These are phyloP conservation scores for Talaromyces borbonicus DNA, from an alignment of 495 filamentous ascomycete species.

Conservation along the genomic window DNA sequence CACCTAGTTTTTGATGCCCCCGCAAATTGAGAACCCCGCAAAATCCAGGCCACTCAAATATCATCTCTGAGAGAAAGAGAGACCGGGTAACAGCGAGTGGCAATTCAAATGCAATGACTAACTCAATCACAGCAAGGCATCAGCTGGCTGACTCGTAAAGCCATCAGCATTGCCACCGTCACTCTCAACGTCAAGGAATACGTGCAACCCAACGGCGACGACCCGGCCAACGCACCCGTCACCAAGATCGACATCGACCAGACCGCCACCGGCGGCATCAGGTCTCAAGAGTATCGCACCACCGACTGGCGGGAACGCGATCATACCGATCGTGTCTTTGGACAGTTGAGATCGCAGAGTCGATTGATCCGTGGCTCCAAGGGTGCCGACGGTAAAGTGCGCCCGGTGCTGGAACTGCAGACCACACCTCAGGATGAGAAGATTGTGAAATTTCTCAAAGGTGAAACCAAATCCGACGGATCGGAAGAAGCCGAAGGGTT, in stretches of 20 bases:
- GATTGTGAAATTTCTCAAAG: conserved; percentile 35
- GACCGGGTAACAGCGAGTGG: too few relatives aligned
- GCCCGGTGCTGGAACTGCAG: conserved; percentile 23
- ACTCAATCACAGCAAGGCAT: conserved; percentile 55
- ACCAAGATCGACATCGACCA: conserved; percentile 79
- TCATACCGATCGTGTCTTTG: conserved; percentile 77
- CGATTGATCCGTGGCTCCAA: conserved; percentile 39
- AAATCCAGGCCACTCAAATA: too few relatives aligned
- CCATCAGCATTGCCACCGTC: conserved; percentile 59
- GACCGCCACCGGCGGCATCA: conserved; percentile 62
- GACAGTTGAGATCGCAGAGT: conserved; percentile 52
- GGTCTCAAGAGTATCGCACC: conserved; percentile 58
- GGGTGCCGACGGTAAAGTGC: conserved; percentile 24
- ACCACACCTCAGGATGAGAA: conserved; percentile 35
- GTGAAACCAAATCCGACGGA: conserved; percentile 30
- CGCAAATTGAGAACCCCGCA: too few relatives aligned
- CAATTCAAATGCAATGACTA: conserved; percentile 15
- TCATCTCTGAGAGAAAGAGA: too few relatives aligned
- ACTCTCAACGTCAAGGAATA: conserved; percentile 62
- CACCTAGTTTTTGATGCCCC: too few relatives aligned
- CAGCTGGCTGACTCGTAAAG: conserved; percentile 72
- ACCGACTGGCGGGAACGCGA: conserved; percentile 61
- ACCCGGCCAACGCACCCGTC: conserved; percentile 25
- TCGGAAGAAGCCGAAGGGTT: conserved; percentile 25
- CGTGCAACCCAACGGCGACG: conserved; percentile 27